These are phyloP conservation scores for Onygenales sp. DNA, from an alignment of 2,329 filamentous ascomycete species.

Conservation along the genomic window DNA sequence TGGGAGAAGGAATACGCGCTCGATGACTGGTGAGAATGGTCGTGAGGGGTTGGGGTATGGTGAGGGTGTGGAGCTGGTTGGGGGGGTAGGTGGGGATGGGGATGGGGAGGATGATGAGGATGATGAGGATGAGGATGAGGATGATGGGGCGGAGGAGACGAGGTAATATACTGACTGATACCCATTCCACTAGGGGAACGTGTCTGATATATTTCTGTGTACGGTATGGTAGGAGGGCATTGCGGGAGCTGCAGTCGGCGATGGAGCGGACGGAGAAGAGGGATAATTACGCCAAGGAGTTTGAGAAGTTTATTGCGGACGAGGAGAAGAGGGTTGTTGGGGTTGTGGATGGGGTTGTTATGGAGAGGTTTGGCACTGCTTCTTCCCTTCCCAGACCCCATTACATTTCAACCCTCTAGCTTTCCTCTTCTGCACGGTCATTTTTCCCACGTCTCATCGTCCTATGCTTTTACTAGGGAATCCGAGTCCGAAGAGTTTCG, in stretches of 20 bases:
- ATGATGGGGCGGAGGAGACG: constrained; percentile 5
- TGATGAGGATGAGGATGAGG: constrained; percentile 6
- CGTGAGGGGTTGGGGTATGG: neutral
- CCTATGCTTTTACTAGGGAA: neutral
- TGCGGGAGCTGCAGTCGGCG: constrained; percentile 10
- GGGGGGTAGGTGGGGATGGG: neutral
- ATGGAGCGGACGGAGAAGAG: constrained; percentile 11
- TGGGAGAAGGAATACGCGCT: neutral
- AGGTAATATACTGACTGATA: constrained; percentile 3
- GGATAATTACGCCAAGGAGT: constrained; percentile 10
- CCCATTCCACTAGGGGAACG: neutral
- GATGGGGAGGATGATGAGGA: neutral
- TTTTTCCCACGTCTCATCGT: neutral
- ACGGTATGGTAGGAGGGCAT: constrained; percentile 5
- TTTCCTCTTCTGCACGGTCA: neutral
- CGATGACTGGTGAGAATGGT: neutral
- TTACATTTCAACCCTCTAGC: neutral
- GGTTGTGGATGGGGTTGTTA: constrained; percentile 7
- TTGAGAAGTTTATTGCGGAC: constrained; percentile 10
- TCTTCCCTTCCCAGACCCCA: neutral
- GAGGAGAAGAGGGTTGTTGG: constrained; percentile 11
- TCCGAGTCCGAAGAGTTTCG: constrained; percentile 8
- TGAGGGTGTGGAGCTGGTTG: neutral
- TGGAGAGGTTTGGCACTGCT: constrained; percentile 7
- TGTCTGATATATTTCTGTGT: neutral